phyloP scores from a whole-genome alignment of 176 grass and related monocot genomes.

The Dactylis glomerata region DNA sequence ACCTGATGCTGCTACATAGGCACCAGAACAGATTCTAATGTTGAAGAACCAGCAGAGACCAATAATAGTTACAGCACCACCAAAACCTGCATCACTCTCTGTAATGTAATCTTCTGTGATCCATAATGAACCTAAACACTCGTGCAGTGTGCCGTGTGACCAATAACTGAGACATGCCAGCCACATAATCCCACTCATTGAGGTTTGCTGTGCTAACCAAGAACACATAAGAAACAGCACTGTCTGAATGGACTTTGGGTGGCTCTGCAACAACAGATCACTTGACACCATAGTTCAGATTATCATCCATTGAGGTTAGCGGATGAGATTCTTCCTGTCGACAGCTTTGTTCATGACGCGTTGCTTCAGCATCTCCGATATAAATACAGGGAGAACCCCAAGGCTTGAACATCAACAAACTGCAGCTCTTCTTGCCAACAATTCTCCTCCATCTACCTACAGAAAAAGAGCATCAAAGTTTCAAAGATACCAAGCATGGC shows the following conservation, averaged over 20 bases:
- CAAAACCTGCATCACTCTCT: neutral
- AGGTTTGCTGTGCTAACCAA: neutral
- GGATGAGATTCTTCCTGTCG: constrained; percentile 32
- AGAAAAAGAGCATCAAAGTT: neutral
- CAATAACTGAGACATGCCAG: constrained; percentile 33
- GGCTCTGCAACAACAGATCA: too few species aligned
- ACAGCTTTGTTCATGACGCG: neutral
- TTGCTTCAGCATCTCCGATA: neutral
- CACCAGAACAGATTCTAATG: neutral
- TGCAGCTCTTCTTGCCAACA: neutral
- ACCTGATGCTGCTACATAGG: neutral
- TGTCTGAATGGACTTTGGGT: too few species aligned
- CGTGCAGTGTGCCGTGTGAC: constrained; percentile 11
- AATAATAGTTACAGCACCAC: neutral
- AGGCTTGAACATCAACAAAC: neutral
- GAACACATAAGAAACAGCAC: too few species aligned
- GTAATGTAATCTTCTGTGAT: constrained; percentile 17
- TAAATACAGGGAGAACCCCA: constrained; percentile 7
- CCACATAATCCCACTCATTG: neutral
- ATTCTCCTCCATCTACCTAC: neutral
- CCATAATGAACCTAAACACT: neutral
- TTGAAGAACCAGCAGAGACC: neutral
- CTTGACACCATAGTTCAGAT: neutral
- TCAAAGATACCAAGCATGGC: constrained; percentile 3
- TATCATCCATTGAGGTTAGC: constrained; percentile 1